Base-by-base conservation (phyloP, 345 rosid species). In the Iberis pinnata region DNA sequence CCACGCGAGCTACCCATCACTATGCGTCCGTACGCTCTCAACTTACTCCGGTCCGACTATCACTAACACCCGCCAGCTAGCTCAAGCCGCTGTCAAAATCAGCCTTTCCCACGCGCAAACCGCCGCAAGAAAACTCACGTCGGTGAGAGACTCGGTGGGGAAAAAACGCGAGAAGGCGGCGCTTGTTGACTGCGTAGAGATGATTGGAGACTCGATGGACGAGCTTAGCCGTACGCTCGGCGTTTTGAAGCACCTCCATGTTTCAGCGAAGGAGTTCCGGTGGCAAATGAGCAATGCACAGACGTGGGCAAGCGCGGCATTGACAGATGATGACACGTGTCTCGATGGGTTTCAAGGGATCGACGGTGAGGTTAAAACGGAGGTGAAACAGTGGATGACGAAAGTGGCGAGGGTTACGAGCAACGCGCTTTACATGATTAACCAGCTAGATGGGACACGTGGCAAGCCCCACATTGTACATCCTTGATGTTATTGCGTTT, bases 241-340 rank as follows among this genome's bases (percentile, higher is more conserved):
- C 0, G 89, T 77, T 67, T 60, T 89, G 55, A 81, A 81, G 55
- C 89, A 76, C 49, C 60, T 89, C 0, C 56, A 18, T 12, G 32
- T 38, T n/a, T 53, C 56, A 8, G 48, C 25, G 56, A 57, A 69
- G 8, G 85, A 80, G 57, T 74, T 89, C 31, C 35, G 46, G 54
- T 76, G 80, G 78, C 82, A 80, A 77, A 56, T 83, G 80, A 83
- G 77, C 45, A 83, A 89, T 52, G 95, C 81, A 3, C 74, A 83
- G 82, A 85, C 92, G 9, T 85, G 92, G 95, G 89, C 75, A 18
- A 85, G 95, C 24, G 89, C 97, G 1, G 92, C 95, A 1, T 49
- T 89, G 65, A 89, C 95, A 14, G 65, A 85, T 45, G 92, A 85
- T 61, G 82, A 89, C 76, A 85, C 97, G 51, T 89, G 97, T 71